phyloP scores from a whole-genome alignment of 2,329 filamentous ascomycete species.

The Dendrostoma leiphaemia region DNA sequence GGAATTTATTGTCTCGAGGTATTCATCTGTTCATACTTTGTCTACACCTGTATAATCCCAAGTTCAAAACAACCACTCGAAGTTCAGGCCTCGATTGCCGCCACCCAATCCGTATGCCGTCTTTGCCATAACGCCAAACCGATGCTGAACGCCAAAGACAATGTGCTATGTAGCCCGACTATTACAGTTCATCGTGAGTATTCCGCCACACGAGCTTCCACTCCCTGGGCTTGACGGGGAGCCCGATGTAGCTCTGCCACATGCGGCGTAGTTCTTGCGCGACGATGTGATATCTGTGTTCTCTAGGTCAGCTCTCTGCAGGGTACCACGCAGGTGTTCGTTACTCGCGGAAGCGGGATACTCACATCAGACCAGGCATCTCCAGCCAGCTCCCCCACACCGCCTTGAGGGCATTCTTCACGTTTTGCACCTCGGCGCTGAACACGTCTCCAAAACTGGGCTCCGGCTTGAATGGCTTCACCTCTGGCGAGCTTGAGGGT shows the following conservation, averaged over 20 bases:
- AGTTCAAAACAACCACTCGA: background rate
- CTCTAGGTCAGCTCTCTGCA: slow-evolving; percentile 1
- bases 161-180: background rate
- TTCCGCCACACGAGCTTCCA: slow-evolving; percentile 46
- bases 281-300: slow-evolving; percentile 40
- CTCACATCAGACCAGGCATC: slow-evolving; percentile 70
- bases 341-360: slow-evolving; percentile 23
- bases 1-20: background rate
- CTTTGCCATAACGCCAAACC: background rate
- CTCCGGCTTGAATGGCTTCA: slow-evolving; percentile 29
- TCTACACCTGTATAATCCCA: background rate
- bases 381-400: slow-evolving; percentile 69
- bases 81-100: background rate
- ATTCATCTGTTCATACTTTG: background rate
- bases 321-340: background rate
- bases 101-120: background rate
- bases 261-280: slow-evolving; percentile 43
- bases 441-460: slow-evolving; percentile 54
- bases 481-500: no score
- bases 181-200: slow-evolving; percentile 42
- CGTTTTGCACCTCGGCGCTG: slow-evolving; percentile 59
- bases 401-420: slow-evolving; percentile 62
- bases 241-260: slow-evolving; percentile 51
- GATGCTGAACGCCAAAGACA: background rate
- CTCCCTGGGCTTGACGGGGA: slow-evolving; percentile 47